phyloP scores from a whole-genome alignment of 2,329 filamentous ascomycete species.

The Allantophomopsis lycopodina region DNA sequence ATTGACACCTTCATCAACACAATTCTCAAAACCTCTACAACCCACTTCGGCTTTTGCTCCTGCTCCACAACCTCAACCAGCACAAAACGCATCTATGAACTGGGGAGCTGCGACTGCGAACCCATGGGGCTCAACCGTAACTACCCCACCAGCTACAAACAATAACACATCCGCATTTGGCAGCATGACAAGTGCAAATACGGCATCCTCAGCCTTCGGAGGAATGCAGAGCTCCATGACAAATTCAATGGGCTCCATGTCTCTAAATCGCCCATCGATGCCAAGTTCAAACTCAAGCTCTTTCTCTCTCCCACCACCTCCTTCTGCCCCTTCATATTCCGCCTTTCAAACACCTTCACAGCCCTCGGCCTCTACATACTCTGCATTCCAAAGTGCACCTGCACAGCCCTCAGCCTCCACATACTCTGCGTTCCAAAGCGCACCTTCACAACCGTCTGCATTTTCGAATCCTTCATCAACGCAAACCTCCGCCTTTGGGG shows the following conservation, averaged over 20 bases:
- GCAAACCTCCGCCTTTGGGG: conserved; percentile 3
- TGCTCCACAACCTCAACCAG: conserved; percentile 10
- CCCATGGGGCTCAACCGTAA: conserved; percentile 31
- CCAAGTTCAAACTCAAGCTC: conserved; percentile 22
- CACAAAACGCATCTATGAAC: conserved; percentile 24
- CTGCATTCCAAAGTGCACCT: conserved; percentile 6
- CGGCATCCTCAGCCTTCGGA: conserved; percentile 19
- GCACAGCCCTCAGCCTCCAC: conserved; percentile 7
- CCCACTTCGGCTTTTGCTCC: conserved; percentile 27
- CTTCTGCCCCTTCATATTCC: conserved; percentile 15
- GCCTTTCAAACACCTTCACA: conserved; percentile 8
- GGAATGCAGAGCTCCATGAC: conserved; percentile 30
- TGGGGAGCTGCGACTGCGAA: conserved; percentile 34
- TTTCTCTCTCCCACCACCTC: conserved; percentile 45
- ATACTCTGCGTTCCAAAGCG: conserved; percentile 6
- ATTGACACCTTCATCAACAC: conserved; percentile 43
- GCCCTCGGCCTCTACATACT: conserved; percentile 6
- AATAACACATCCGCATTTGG: conserved; percentile 17
- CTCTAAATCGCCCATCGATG: conserved; percentile 27
- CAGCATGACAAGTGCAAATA: conserved; percentile 1
- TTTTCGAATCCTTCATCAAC: conserved; percentile 3
- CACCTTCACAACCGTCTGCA: conserved; percentile 12
- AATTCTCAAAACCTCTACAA: conserved; percentile 42
- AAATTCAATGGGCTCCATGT: conserved; percentile 20
- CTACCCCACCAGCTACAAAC: conserved; percentile 10